Evolutionary conservation across 2,329 filamentous ascomycete species (phyloP).

Genomic region (Dactylellina parvicollis): DNA sequence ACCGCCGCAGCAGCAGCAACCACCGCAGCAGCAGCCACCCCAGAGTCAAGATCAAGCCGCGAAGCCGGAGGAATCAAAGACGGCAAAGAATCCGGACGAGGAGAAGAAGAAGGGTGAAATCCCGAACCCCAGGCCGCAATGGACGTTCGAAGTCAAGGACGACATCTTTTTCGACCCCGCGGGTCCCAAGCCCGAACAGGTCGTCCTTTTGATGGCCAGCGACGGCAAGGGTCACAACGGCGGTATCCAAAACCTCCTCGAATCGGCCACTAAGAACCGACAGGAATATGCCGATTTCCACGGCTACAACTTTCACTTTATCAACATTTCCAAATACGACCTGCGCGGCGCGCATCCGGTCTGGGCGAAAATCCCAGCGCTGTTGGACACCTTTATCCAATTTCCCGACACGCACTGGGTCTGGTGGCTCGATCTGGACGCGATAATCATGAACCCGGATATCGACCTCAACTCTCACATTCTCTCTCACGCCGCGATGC

Average conservation of each 20-base stretch:
- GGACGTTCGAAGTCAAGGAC: conserved; percentile 56
- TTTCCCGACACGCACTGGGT: conserved; percentile 62
- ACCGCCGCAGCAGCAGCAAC: background rate
- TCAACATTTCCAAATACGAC: conserved; percentile 62
- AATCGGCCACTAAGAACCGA: conserved; percentile 60
- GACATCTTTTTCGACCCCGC: conserved; percentile 59
- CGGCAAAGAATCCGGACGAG: conserved; percentile 28
- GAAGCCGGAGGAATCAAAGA: conserved; percentile 1
- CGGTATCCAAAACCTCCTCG: conserved; percentile 61
- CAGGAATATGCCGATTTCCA: conserved; percentile 61
- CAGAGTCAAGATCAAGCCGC: conserved; percentile 3
- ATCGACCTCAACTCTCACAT: conserved; percentile 59
- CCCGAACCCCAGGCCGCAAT: conserved; percentile 33
- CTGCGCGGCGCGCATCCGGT: conserved; percentile 60
- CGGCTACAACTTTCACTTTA: conserved; percentile 61
- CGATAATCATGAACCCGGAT: conserved; percentile 62
- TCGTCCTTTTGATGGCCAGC: conserved; percentile 62
- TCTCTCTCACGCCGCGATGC: conserved; percentile 60
- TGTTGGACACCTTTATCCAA: conserved; percentile 61
- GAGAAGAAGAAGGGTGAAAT: conserved; percentile 50
- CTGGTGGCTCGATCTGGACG: conserved; percentile 63
- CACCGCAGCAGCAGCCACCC: background rate
- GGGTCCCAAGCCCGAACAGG: conserved; percentile 60
- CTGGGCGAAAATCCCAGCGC: conserved; percentile 62
- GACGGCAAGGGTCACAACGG: conserved; percentile 63